Percentiles rank a stretch among this genome's conserved stretches.
phyloP scores from a whole-genome alignment of 192 early-diverging fungal species.

The Funneliformis geosporum region DNA sequence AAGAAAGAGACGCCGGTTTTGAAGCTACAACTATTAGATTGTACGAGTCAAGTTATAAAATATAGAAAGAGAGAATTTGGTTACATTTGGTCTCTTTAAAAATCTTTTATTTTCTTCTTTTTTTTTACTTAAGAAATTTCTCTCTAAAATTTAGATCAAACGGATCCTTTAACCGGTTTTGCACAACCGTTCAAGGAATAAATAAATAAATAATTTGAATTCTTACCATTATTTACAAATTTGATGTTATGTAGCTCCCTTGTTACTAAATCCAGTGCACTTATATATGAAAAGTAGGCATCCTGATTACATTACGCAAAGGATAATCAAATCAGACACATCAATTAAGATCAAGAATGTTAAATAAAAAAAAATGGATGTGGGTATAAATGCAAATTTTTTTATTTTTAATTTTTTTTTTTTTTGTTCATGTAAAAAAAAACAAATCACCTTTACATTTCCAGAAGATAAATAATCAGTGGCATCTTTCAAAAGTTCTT shows the following conservation, averaged over 20 bases:
- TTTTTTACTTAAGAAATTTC: too few species aligned
- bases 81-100: not conserved
- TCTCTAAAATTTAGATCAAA: too few species aligned
- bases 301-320: conserved; percentile 42
- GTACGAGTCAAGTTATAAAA: conserved; percentile 15
- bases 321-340: not conserved
- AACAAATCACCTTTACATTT: conserved; percentile 45
- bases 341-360: not conserved
- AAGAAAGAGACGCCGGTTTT: conserved; percentile 41
- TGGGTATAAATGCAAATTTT: not conserved
- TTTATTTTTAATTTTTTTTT: not conserved
- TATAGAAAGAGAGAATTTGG: not conserved
- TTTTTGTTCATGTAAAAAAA: not conserved
- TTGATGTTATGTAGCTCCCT: conserved; percentile 53
- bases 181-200: conserved; percentile 16
- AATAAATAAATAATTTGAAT: not conserved
- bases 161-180: not conserved
- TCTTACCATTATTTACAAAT: conserved; percentile 61
- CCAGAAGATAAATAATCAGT: conserved; percentile 44
- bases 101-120: not conserved
- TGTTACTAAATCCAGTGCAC: conserved; percentile 45
- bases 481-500: conserved; percentile 41
- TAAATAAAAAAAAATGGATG: not conserved
- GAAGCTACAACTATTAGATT: conserved; percentile 37
- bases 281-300: conserved; percentile 53